Base-by-base conservation (phyloP, 495 filamentous ascomycete genomes). In the Lentithecium fluviatile region DNA sequence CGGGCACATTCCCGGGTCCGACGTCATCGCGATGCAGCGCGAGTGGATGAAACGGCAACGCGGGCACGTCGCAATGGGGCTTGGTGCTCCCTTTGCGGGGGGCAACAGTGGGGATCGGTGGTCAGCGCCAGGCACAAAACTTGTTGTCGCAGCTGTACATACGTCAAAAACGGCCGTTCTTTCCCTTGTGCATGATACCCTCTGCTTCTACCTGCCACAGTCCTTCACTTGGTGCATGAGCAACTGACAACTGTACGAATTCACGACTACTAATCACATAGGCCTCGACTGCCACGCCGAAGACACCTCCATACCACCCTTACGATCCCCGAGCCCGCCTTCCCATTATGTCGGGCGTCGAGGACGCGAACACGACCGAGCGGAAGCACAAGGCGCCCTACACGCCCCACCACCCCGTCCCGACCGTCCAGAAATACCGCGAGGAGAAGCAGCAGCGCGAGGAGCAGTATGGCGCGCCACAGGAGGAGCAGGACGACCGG, bases 391-490 rank as follows among this genome's bases (percentile, higher is more conserved):
- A 73, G 26, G 74, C 76, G 7, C 80, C 82, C 10, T 84, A 85
- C 68, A 80, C 74, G 11, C 70, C 75, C 4, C 77, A 78, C 51
- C 82, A 87, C 62, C 80, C 80, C 0, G 78, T 88, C 24, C 85
- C 85, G 15, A 88, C 83, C 17, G 73, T 88, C n/a, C 77, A 82
- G 65, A 72, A 74, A 4, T 88, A 87, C 65, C 76, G 77, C n/a
- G 75, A 85, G 51, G 79, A 81, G 51, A 79, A 80, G 49, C 71
- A 76, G 42, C 71, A 82, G 56, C 73, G 82, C 19, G 71, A 77
- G 53, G 73, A 63, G n/a, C 59, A 69, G 15, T 66, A 71, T 25
- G 61, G 59, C 5, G 20, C 53, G 11, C n/a, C 51, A 1, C 62
- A 69, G 19, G 55, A 65, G 19, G 25, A 65, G 13, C 57, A 65